Evolutionary conservation across 2,329 filamentous ascomycete genomes (phyloP).

Genomic region (Talaromyces funiculosus): DNA sequence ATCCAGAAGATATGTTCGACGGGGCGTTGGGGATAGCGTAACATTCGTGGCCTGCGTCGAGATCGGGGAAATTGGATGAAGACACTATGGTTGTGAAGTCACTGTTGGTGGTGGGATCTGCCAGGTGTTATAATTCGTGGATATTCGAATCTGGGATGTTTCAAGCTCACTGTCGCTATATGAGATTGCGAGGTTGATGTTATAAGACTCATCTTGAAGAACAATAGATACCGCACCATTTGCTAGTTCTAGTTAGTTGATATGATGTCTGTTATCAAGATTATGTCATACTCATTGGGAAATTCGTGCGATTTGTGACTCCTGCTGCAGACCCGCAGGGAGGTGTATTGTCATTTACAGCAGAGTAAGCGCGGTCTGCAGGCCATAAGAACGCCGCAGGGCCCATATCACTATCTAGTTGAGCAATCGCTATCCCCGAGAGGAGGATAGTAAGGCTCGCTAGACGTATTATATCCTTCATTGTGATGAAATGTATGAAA

Average conservation of each 20-base stretch:
- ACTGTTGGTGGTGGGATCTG: background rate
- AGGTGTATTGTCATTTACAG: no score
- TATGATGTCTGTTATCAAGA: background rate
- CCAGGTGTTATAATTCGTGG: no score
- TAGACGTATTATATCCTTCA: background rate
- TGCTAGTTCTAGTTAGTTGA: background rate
- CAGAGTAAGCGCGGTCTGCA: background rate
- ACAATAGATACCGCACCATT: background rate
- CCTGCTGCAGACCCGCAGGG: no score
- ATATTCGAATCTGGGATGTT: no score
- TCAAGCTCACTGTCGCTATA: background rate
- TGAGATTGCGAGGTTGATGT: background rate
- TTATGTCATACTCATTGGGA: background rate
- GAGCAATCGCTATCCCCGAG: background rate
- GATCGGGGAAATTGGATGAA: no score
- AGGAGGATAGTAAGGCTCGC: background rate
- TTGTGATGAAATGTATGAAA: background rate
- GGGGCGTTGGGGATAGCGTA: no score
- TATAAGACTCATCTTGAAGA: background rate
- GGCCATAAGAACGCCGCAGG: background rate
- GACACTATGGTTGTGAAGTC: background rate
- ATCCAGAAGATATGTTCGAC: no score
- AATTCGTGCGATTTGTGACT: background rate
- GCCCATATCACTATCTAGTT: background rate
- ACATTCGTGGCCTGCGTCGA: no score